Evolutionary conservation across 306 rosid species (phyloP).

Genomic region (Quercus suber): DNA sequence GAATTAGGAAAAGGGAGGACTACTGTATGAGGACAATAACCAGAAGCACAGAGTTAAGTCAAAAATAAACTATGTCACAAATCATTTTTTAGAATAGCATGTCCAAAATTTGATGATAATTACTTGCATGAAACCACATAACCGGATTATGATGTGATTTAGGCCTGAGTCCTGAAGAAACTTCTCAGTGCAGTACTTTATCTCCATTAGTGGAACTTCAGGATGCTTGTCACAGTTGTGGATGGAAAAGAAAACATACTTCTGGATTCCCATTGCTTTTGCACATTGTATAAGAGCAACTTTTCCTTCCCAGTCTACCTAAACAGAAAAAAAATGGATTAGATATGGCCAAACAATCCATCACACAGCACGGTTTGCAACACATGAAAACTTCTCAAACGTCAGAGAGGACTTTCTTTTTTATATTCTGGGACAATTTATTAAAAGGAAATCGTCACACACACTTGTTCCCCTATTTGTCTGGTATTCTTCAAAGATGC

Average conservation of each 20-base stretch:
- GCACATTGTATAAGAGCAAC: constrained; percentile 97
- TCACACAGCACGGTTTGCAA: neutral
- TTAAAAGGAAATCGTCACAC: neutral
- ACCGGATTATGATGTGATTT: constrained; percentile 60
- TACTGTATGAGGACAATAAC: neutral
- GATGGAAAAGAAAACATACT: constrained; percentile 84
- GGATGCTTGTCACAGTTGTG: constrained; percentile 96
- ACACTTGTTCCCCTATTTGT: neutral
- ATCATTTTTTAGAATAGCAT: neutral
- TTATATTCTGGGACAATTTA: neutral
- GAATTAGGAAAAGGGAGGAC: neutral
- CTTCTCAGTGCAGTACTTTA: constrained; percentile 87
- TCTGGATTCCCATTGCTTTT: constrained; percentile 97
- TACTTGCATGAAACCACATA: constrained; percentile 97
- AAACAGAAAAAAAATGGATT: constrained; percentile 32
- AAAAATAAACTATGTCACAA: neutral
- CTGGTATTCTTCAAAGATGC: neutral
- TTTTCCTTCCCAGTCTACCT: constrained; percentile 99
- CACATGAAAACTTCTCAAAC: neutral
- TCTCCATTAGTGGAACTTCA: constrained; percentile 98
- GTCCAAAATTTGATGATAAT: constrained; percentile 14
- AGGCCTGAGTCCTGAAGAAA: constrained; percentile 78
- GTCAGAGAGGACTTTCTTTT: neutral
- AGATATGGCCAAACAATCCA: constrained; percentile 23
- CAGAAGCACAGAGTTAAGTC: neutral